Evolutionary conservation across 345 rosid species (phyloP).

Genomic region (Rhodamnia argentea): DNA sequence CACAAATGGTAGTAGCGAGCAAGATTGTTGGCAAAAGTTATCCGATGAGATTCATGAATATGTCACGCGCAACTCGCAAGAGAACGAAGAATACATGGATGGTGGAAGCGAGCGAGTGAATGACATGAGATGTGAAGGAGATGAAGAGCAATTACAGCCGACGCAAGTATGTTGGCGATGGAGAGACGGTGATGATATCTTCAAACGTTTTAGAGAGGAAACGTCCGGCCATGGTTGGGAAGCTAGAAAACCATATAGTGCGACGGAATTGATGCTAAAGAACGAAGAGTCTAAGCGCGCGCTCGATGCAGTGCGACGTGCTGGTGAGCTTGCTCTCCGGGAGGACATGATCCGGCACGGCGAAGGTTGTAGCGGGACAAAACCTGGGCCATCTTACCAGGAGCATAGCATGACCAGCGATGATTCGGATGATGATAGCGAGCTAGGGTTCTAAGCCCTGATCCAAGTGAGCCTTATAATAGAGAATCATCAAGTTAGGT

Average conservation of each 20-base stretch:
- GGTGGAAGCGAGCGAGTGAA: background rate
- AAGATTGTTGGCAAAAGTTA: background rate
- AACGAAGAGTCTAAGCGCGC: background rate
- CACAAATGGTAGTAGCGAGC: background rate
- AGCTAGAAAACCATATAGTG: background rate
- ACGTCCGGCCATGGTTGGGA: background rate
- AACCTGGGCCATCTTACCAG: background rate
- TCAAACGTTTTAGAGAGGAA: background rate
- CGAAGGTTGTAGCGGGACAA: background rate
- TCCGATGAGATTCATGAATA: background rate
- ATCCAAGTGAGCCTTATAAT: background rate
- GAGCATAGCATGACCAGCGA: background rate
- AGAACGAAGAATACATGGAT: background rate
- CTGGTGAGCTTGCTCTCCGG: background rate
- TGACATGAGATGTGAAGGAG: background rate
- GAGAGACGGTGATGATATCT: background rate
- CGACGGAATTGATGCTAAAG: background rate
- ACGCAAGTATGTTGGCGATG: background rate
- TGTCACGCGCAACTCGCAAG: background rate
- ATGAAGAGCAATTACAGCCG: background rate
- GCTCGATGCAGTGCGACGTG: background rate
- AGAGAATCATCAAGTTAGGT: background rate
- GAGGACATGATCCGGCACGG: background rate
- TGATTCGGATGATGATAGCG: background rate
- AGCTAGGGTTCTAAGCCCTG: background rate